Conservation (phyloP, 1,139 yeast genomes). For the Fermentozyma sake region DNA sequence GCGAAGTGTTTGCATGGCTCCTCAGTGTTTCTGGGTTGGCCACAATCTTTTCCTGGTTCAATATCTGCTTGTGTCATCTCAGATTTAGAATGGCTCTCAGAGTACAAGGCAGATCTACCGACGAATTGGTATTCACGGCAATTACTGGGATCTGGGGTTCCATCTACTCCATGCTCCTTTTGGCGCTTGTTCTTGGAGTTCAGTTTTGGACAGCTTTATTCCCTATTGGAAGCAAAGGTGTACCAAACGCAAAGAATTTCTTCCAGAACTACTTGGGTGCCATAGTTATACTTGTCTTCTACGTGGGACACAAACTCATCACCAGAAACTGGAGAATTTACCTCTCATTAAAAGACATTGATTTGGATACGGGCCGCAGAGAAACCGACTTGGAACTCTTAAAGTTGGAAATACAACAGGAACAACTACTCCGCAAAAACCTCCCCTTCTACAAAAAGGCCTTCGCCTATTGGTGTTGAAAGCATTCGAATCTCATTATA, state of each 20-base stretch:
- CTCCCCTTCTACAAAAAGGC: conserved; percentile 14
- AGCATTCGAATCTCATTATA: neutral
- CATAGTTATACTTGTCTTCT: conserved; percentile 28
- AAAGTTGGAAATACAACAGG: conserved; percentile 21
- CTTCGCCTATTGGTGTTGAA: conserved; percentile 15
- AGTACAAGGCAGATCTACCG: conserved; percentile 24
- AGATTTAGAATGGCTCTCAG: conserved; percentile 36
- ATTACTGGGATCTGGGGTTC: conserved; percentile 32
- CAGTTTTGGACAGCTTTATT: conserved; percentile 39
- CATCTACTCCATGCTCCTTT: conserved; percentile 26
- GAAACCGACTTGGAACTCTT: conserved; percentile 23
- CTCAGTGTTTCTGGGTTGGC: conserved; percentile 40
- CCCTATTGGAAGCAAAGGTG: conserved; percentile 25
- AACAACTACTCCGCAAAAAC: conserved; percentile 7
- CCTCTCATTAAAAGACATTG: conserved; percentile 24
- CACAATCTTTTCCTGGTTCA: conserved; percentile 41
- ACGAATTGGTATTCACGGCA: conserved; percentile 26
- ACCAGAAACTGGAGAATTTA: conserved; percentile 31
- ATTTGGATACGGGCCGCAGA: conserved; percentile 32
- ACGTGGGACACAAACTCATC: conserved; percentile 29
- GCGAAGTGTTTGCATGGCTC: conserved; percentile 37
- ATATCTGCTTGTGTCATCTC: conserved; percentile 34
- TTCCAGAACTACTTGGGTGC: conserved; percentile 37
- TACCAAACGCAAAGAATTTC: conserved; percentile 27
- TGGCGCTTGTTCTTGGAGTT: conserved; percentile 27